phyloP scores from a whole-genome alignment of 352 stramenopile species.

The Phytophthora aleatoria region DNA sequence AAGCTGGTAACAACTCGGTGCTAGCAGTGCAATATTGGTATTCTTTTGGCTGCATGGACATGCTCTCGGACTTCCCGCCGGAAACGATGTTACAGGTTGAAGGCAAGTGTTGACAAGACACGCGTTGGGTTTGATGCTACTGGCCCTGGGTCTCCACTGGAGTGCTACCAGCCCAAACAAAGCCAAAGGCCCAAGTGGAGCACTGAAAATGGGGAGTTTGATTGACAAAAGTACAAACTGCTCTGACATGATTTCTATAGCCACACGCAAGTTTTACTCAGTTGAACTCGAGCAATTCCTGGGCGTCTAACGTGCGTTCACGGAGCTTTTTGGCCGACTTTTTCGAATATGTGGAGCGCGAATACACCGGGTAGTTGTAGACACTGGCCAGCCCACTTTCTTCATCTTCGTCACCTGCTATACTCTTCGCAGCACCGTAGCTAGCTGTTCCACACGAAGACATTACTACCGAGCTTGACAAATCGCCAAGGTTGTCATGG shows the following conservation, averaged over 20 bases:
- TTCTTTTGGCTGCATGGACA: conserved; percentile 26
- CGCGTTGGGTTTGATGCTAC: neutral
- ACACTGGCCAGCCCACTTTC: conserved; percentile 33
- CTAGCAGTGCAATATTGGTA: neutral
- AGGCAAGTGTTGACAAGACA: conserved; percentile 35
- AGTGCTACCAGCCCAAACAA: neutral
- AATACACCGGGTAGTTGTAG: conserved; percentile 70
- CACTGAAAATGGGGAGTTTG: conserved; percentile 9
- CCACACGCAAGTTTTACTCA: conserved; percentile 35
- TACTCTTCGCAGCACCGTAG: conserved; percentile 15
- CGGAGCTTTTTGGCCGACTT: conserved; percentile 58
- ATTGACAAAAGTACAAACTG: conserved; percentile 24
- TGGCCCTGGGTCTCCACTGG: neutral
- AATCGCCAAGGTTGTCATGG: conserved; percentile 30
- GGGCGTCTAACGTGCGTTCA: conserved; percentile 40
- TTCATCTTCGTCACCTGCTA: conserved; percentile 19
- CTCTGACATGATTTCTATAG: conserved; percentile 20
- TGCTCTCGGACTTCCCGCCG: conserved; percentile 13
- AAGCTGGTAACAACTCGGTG: neutral
- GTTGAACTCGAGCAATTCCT: conserved; percentile 60
- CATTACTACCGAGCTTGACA: conserved; percentile 14
- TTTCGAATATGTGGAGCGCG: conserved; percentile 39
- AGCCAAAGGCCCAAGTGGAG: neutral
- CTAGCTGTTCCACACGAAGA: conserved; percentile 4
- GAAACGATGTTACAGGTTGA: conserved; percentile 32